Base-by-base conservation (phyloP, 2,329 filamentous ascomycete genomes). In the Tricladium varicosporioides region DNA sequence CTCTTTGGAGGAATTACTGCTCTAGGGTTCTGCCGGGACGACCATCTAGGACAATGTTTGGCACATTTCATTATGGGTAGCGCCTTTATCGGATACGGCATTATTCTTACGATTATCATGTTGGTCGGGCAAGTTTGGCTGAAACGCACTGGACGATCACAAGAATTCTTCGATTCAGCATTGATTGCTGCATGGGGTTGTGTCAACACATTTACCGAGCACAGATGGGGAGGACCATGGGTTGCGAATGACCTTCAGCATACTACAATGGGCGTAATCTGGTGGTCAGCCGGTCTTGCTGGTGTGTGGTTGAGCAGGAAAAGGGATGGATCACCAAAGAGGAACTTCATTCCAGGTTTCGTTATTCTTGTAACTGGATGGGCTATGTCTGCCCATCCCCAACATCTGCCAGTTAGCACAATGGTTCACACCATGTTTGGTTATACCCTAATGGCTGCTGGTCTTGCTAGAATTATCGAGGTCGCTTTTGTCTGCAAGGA, bases 21-120 rank as follows among this genome's bases (percentile, higher is more conserved):
- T 3, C 79, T 96, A 55, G 94, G 94, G 18, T 97, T 96, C 78
- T 99, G 94, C 73, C 89, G 91, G 64, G 91, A 81, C 53, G 92
- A 97, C 57, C 93, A 99, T 70, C 73, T 92, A 1, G 93, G 92
- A 32, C 94, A 99, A 73, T 99, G 94, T 74, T 76, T 90, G 44
- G 94, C 94, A 1, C 94, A 99, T 73, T 99, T 97, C 74, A 99
- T 97, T 73, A 99, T 99, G 94, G 94, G 94, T 46, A 88, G 89
- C 64, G 92, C 93, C 1, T 99, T 99, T 71, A 93, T 99, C 65
- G 94, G 83, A 31, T 99, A 99, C 69, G 94, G 91, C 27, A 88
- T 97, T 54, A 72, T 96, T 40, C 80, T 99, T 63, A 92, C 90
- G 1, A 87, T 97, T 16, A 76, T 97, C 16, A 82, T 97, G 33